Evolutionary conservation across 2,329 filamentous ascomycete genomes (phyloP), one percentile per base, ranked within the genome.

Genomic region (Thermoascus crustaceus): DNA sequence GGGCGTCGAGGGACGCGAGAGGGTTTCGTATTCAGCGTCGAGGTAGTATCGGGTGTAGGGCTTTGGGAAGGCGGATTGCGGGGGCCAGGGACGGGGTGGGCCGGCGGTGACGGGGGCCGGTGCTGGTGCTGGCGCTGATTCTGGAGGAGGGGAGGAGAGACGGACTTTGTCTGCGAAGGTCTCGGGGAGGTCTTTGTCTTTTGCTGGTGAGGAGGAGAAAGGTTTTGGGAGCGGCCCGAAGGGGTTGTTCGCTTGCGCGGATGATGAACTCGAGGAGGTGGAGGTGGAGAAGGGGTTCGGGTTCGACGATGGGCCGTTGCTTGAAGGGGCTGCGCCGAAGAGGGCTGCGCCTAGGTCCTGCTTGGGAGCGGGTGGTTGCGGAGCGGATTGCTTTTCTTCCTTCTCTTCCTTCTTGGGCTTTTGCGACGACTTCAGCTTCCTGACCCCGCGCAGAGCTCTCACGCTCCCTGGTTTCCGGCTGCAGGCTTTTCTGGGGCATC

Each of bases 1-100:
- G 27, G 73, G 71, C 19, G 63, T 61, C 0, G 73, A 72, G 2
- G 50, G 61, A 7, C 62, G 62, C 46, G 78, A 85, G 17, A 96
- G 74, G 3, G 82, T 84, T 61, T 98, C 91, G 63, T 85, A 94
- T 53, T 94, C 89, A 34, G 89, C 89, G 48, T 96, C 91, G 29
- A 89, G 77, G 66, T 86, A 85, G 54, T 82, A 83, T 19, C 74
- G 66, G 1, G 85, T 82, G 61, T 88, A 96, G 0, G 86, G 69
- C 1, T 68, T 42, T 0, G 85, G 83, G 46, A 84, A 80, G 0
- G 71, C 63, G 2, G 76, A 69, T 24, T 69, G 63, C 8, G 72
- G 55, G 0, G 89, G 89, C 88, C 88, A 96, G 6, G 85, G 81
- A 46, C 86, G 76, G 1, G 73, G 64, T 0, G 75, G 68, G 2